Percentiles rank a stretch among this genome's conserved stretches.
Conservation (phyloP, 2,329 filamentous ascomycete species). For the Akanthomyces muscarius region DNA sequence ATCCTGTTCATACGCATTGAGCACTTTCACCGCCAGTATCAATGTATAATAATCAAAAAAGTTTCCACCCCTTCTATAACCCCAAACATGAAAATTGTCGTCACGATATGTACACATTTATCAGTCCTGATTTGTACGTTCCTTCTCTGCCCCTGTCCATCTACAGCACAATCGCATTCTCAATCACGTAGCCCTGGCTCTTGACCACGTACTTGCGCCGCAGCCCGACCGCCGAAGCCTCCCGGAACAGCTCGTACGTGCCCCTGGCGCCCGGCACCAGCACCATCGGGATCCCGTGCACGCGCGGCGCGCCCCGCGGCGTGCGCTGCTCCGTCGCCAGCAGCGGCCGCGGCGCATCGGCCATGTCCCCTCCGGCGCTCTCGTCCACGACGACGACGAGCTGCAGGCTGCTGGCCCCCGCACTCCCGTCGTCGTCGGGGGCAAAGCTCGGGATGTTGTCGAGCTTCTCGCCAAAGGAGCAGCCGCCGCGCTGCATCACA, state of each 20-base stretch:
- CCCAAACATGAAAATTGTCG: neutral
- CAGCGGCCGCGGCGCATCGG: constrained; percentile 55
- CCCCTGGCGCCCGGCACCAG: constrained; percentile 70
- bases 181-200: constrained; percentile 74
- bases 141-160: neutral
- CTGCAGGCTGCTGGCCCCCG: constrained; percentile 49
- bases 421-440: neutral
- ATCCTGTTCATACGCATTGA: too few relatives aligned
- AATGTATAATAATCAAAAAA: too few relatives aligned
- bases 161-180: constrained; percentile 66
- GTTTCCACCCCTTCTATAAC: neutral
- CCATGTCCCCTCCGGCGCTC: constrained; percentile 44
- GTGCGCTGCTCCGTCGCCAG: constrained; percentile 72
- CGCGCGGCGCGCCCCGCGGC: constrained; percentile 62
- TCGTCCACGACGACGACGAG: constrained; percentile 71
- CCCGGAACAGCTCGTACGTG: constrained; percentile 56
- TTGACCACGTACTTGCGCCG: constrained; percentile 74
- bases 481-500: constrained; percentile 75
- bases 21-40: too few relatives aligned
- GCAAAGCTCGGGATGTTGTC: constrained; percentile 77
- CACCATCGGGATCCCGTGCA: constrained; percentile 74
- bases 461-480: constrained; percentile 79
- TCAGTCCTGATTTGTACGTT: too few relatives aligned
- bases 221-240: constrained; percentile 67
- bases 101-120: neutral